These are phyloP conservation scores for Paecilomyces variotii DNA, from an alignment of 2,329 filamentous ascomycete genomes.

Conservation along the genomic window DNA sequence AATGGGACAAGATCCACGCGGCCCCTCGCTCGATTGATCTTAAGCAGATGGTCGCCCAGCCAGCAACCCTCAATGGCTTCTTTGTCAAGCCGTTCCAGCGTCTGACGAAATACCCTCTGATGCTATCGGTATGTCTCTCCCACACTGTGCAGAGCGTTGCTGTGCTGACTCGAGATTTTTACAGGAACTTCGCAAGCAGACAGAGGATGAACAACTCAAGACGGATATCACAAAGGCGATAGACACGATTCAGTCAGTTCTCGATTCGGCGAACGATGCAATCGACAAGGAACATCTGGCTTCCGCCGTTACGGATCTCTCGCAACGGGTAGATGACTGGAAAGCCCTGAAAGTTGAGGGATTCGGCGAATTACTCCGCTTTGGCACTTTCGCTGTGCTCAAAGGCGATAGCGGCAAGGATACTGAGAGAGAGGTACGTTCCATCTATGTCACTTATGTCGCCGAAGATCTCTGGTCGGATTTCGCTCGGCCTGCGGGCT, in stretches of 20 bases:
- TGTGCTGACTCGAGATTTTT: conserved; percentile 2
- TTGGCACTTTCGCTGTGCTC: conserved; percentile 84
- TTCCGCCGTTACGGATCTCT: conserved; percentile 75
- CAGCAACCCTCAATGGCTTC: conserved; percentile 83
- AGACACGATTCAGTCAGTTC: conserved; percentile 69
- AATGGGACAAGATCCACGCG: conserved; percentile 76
- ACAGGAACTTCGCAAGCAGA: conserved; percentile 80
- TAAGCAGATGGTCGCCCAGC: conserved; percentile 71
- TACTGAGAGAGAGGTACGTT: conserved; percentile 75
- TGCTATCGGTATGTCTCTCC: conserved; percentile 60
- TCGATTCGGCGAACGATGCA: conserved; percentile 80
- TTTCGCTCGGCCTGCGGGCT: not conserved
- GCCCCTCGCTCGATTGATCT: conserved; percentile 59
- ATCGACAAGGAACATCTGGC: conserved; percentile 80
- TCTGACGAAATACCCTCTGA: conserved; percentile 84
- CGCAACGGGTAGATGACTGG: conserved; percentile 86
- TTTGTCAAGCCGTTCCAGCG: conserved; percentile 94
- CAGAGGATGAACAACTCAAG: conserved; percentile 61
- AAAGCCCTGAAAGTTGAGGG: conserved; percentile 83
- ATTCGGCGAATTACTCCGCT: conserved; percentile 82
- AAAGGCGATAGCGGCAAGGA: conserved; percentile 71
- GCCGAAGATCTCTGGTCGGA: not conserved
- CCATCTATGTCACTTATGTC: conserved; percentile 6
- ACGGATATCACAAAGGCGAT: conserved; percentile 69
- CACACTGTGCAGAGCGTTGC: not conserved